Evolutionary conservation across 1,284 basidiomycete species (phyloP).

Genomic region (Trametes versicolor): DNA sequence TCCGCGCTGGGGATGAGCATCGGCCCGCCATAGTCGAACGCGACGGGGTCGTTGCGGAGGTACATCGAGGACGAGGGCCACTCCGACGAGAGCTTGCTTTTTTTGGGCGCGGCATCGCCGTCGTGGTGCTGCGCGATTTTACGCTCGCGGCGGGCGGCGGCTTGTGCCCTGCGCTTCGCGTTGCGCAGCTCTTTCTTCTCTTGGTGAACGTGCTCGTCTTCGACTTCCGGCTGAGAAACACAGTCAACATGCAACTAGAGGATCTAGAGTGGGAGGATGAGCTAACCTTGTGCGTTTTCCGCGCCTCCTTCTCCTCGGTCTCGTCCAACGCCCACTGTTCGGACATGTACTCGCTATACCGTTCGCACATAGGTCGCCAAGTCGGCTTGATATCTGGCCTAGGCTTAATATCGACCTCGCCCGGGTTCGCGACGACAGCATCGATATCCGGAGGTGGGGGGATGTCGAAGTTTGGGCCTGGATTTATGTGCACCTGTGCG

Average conservation of each 20-base stretch:
- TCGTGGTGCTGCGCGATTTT: constrained; percentile 34
- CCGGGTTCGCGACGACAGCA: constrained; percentile 53
- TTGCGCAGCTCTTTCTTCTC: constrained; percentile 41
- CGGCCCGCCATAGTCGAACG: constrained; percentile 36
- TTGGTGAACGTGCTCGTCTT: constrained; percentile 27
- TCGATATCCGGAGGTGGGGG: constrained; percentile 83
- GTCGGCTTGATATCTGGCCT: constrained; percentile 48
- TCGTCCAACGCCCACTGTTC: constrained; percentile 81
- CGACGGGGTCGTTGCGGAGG: constrained; percentile 16
- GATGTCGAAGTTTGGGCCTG: constrained; percentile 87
- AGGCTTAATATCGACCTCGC: constrained; percentile 46
- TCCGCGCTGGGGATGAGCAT: constrained; percentile 32
- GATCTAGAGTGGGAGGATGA: no score
- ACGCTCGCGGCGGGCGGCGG: constrained; percentile 38
- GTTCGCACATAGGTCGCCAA: constrained; percentile 82
- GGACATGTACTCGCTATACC: constrained; percentile 81
- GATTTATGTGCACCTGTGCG: constrained; percentile 86
- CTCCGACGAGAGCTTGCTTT: constrained; percentile 30
- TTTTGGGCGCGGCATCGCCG: constrained; percentile 28
- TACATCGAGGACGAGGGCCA: constrained; percentile 25
- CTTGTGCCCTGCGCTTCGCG: constrained; percentile 41
- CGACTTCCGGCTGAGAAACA: constrained; percentile 12
- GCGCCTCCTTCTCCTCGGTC: constrained; percentile 69
- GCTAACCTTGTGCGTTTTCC: constrained; percentile 44
- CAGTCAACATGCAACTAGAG: neutral